Evolutionary conservation across 139 green algal species (phyloP).

Genomic region (Medakamo hakoo): DNA sequence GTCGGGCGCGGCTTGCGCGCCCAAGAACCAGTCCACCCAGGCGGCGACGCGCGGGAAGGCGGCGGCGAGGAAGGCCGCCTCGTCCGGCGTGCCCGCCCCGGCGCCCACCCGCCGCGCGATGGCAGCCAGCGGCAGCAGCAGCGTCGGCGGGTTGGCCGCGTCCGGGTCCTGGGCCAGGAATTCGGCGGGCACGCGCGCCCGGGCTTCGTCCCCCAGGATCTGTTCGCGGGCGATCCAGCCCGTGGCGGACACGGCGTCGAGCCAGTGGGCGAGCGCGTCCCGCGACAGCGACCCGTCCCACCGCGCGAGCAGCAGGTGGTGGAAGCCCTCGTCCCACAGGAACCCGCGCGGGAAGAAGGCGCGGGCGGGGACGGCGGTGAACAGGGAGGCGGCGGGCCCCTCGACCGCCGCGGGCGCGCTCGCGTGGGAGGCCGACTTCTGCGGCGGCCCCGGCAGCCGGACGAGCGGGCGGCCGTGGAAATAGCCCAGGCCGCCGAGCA

Average conservation of each 20-base stretch:
- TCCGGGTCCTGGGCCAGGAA: conserved; percentile 70
- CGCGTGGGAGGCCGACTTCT: neutral
- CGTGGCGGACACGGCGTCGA: conserved; percentile 71
- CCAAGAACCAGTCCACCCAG: conserved; percentile 84
- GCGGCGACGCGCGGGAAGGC: conserved; percentile 57
- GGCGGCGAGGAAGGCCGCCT: conserved; percentile 14
- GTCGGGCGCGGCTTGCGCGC: conserved; percentile 52
- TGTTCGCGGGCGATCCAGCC: conserved; percentile 66
- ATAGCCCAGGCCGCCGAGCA: conserved; percentile 85
- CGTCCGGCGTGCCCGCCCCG: neutral
- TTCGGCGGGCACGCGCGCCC: conserved; percentile 58
- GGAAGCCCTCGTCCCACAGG: conserved; percentile 96
- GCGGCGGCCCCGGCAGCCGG: neutral
- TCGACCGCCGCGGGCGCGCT: conserved; percentile 4
- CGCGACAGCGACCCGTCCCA: conserved; percentile 52
- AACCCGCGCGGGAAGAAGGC: conserved; percentile 91
- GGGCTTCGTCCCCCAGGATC: conserved; percentile 64
- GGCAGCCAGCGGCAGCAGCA: conserved; percentile 64
- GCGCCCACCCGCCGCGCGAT: conserved; percentile 26
- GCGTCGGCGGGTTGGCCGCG: conserved; percentile 77
- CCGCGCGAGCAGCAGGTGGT: conserved; percentile 45
- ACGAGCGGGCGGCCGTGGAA: conserved; percentile 66
- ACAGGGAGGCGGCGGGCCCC: conserved; percentile 34
- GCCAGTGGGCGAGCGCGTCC: conserved; percentile 74
- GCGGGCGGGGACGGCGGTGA: conserved; percentile 60